These are phyloP conservation scores for Picea sitchensis DNA, from an alignment of 75 land plant genomes.

Conservation along the genomic window DNA sequence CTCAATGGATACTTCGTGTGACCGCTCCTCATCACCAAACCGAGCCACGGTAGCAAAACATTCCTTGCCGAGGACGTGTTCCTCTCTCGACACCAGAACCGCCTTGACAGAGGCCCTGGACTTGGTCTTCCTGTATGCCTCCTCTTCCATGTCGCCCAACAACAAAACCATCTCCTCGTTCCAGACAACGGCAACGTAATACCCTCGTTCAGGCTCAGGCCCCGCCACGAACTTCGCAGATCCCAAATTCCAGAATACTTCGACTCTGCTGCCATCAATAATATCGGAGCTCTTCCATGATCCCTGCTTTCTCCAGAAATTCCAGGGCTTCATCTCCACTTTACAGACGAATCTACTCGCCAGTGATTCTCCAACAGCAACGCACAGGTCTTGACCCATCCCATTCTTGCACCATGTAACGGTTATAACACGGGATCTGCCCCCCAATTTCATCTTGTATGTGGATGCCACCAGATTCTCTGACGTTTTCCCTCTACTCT, in stretches of 20 bases:
- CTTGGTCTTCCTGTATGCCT: conserved; percentile 43
- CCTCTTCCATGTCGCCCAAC: conserved; percentile 60
- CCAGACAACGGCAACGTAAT: conserved; percentile 53
- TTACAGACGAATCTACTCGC: conserved; percentile 33
- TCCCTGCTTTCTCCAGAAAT: conserved; percentile 72
- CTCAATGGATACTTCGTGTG: conserved; percentile 78
- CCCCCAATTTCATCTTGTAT: conserved; percentile 1
- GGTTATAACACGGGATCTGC: conserved; percentile 8
- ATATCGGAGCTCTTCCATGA: conserved; percentile 31
- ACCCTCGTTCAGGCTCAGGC: conserved; percentile 37
- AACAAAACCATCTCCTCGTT: conserved; percentile 61
- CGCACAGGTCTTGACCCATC: not conserved
- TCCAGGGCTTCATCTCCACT: conserved; percentile 65
- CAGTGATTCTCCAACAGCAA: conserved; percentile 4
- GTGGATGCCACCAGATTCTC: not conserved
- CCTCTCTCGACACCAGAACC: conserved; percentile 52
- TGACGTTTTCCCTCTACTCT: conserved; percentile 7
- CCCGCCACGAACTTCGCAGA: conserved; percentile 43
- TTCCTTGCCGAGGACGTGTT: conserved; percentile 82
- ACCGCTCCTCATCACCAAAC: conserved; percentile 51
- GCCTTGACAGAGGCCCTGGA: conserved; percentile 36
- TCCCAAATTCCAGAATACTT: conserved; percentile 62
- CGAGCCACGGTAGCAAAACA: conserved; percentile 58
- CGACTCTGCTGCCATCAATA: conserved; percentile 26
- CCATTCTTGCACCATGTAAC: conserved; percentile 19